Percentiles rank a stretch among this genome's conserved stretches.
Evolutionary conservation across 768 basidiomycete genomes (phyloP).

Genomic region (Collybia nuda): DNA sequence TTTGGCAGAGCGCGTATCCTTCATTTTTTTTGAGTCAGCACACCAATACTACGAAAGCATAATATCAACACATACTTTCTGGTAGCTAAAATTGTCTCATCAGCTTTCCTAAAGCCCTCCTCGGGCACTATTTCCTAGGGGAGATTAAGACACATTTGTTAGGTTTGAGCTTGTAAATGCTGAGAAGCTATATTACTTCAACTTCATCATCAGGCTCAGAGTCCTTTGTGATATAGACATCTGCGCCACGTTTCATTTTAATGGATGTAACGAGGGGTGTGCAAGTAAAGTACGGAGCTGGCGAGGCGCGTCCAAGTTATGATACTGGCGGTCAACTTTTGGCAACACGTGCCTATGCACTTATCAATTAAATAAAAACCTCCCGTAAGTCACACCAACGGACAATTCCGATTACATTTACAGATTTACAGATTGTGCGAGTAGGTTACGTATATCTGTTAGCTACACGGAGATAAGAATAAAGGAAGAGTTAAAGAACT

Average conservation of each 20-base stretch:
- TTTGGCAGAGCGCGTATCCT: conserved; percentile 73
- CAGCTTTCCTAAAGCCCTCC: conserved; percentile 57
- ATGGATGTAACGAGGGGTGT: not conserved
- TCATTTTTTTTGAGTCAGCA: conserved; percentile 11
- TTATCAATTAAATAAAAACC: too few species aligned
- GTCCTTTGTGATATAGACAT: conserved; percentile 67
- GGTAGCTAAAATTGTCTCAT: conserved; percentile 50
- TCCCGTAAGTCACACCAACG: too few species aligned
- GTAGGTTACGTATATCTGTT: not conserved
- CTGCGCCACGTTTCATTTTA: conserved; percentile 74
- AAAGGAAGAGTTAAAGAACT: conserved; percentile 8
- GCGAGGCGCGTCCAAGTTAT: too few species aligned
- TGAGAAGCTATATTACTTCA: conserved; percentile 20
- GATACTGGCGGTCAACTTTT: too few species aligned
- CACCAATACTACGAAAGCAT: not conserved
- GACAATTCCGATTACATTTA: too few species aligned
- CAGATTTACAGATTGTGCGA: not conserved
- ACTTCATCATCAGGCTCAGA: conserved; percentile 39
- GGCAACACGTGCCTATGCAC: too few species aligned
- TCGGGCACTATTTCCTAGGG: conserved; percentile 41
- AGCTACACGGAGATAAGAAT: conserved; percentile 1
- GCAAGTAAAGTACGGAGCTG: too few species aligned
- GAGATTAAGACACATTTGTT: not conserved
- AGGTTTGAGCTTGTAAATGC: not conserved
- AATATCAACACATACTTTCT: conserved; percentile 50